Base-by-base conservation (phyloP, 345 rosid genomes). In the Cardiospermum halicacabum region DNA sequence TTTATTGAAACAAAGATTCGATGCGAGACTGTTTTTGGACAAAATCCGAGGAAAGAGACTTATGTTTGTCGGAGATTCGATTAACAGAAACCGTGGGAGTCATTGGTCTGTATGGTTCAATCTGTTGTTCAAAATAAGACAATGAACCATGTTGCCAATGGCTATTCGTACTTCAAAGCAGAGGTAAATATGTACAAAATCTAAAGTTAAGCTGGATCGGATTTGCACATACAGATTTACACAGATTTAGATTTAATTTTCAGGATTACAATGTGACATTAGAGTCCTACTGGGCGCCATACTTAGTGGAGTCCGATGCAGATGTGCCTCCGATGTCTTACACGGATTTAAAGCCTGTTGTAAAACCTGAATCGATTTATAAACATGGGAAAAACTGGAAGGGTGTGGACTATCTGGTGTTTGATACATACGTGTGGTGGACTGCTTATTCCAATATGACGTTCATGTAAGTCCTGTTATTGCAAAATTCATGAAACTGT, bases 281-380 rank as follows among this genome's bases (percentile, higher is more conserved):
- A 70, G 99, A 94, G 74, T 94, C 89, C 40, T 91, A 91, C 34
- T 94, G 99, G 97, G 96, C 99, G 0, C 99, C 99, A 26, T 95
- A 89, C 68, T 66, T 95, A 65, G 97, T 95, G 3, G 88, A 84
- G 62, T 95, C 99, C 4, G 91, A 89, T 71, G 86, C 97, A 2
- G 99, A 95, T 31, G 83, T 86, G 72, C 93, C 82, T 43, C 99
- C 1, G 70, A 21, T 9, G 76, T 48, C 65, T 80, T 82, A 62
- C 82, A 85, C 12, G 83, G 84, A 65, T 40, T 25, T 48, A 1
- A 80, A 85, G 19, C 74, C 78, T 12, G 19, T 80, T 30, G 82
- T 95, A 32, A 89, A 82, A 91, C 89, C 86, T 0, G 96, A 87
- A 74, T 91, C 99, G 2, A 89, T 95, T 31, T 62, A 84, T 19